A percentile compares a stretch with the other conserved stretches of the same genome.
Evolutionary conservation across 2,329 filamentous ascomycete genomes (phyloP).

Genomic region (Stylonectria norvegica): DNA sequence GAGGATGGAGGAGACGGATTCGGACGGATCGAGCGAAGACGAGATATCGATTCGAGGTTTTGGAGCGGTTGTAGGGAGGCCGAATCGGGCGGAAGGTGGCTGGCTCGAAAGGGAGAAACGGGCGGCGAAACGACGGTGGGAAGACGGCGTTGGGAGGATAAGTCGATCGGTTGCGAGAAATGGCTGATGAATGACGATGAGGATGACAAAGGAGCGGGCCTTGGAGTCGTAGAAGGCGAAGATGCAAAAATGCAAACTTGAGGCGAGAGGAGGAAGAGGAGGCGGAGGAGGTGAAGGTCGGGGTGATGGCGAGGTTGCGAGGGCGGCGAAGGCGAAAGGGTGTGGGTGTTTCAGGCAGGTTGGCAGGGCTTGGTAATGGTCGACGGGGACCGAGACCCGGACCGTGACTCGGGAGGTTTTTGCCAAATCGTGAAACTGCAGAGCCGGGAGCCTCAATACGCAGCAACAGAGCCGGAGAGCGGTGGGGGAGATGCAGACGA

Average conservation of each 20-base stretch:
- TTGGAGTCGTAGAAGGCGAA: not conserved
- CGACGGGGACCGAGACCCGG: not conserved
- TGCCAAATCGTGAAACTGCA: not conserved
- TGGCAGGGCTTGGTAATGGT: not conserved
- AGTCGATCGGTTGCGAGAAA: not conserved
- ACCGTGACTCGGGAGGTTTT: not conserved
- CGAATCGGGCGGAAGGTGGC: slow-evolving; percentile 1
- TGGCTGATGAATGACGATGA: not conserved
- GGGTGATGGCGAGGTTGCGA: no score
- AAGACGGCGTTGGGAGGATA: not conserved
- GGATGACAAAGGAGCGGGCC: not conserved
- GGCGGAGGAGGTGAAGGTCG: not conserved
- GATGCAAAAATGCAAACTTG: not conserved
- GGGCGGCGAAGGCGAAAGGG: not conserved
- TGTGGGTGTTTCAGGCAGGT: slow-evolving; percentile 2
- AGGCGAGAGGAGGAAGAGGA: not conserved
- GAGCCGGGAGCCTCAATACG: not conserved
- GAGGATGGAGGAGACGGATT: not conserved
- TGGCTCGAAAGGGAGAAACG: not conserved
- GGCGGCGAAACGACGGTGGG: not conserved
- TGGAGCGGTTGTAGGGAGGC: not conserved
- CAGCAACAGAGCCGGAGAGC: not conserved
- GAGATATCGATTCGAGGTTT: no score
- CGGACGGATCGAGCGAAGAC: no score
- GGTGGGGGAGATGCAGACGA: no score